These are phyloP conservation scores for Fomitopsis pinicola DNA, from an alignment of 1,284 basidiomycete genomes.

Conservation along the genomic window DNA sequence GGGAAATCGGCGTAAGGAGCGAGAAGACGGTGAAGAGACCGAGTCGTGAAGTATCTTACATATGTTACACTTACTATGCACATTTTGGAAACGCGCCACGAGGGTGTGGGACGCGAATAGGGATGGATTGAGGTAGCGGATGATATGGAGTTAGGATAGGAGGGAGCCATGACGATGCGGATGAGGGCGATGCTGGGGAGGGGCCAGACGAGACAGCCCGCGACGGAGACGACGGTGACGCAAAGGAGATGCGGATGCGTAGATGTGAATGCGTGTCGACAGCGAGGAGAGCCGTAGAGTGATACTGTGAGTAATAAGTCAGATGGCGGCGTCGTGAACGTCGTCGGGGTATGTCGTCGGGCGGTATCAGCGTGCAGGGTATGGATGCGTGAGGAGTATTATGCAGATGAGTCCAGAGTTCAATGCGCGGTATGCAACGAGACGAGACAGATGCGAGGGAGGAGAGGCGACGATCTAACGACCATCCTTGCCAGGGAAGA, in stretches of 20 bases:
- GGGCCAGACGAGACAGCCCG: background rate
- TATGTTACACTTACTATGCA: background rate
- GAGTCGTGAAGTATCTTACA: background rate
- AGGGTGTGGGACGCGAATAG: background rate
- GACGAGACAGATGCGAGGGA: background rate
- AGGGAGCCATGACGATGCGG: background rate
- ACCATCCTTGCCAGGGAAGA: conserved; percentile 36
- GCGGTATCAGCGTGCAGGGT: conserved; percentile 7
- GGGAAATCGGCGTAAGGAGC: conserved; percentile 6
- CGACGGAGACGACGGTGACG: background rate
- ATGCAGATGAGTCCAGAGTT: background rate
- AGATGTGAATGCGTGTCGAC: background rate
- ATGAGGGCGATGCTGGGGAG: background rate
- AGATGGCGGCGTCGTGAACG: conserved; percentile 6
- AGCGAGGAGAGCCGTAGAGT: background rate
- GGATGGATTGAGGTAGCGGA: background rate
- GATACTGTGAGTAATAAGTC: conserved; percentile 8
- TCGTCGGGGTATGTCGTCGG: conserved; percentile 9
- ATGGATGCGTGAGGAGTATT: conserved; percentile 2
- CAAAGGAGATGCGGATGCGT: background rate
- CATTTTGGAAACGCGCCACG: background rate
- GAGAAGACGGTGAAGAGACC: background rate
- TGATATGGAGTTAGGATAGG: background rate
- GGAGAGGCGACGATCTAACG: conserved; percentile 7
- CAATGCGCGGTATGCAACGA: background rate